Conservation (phyloP, 2,329 filamentous ascomycete genomes). For the Pestalotiopsis sp. region DNA sequence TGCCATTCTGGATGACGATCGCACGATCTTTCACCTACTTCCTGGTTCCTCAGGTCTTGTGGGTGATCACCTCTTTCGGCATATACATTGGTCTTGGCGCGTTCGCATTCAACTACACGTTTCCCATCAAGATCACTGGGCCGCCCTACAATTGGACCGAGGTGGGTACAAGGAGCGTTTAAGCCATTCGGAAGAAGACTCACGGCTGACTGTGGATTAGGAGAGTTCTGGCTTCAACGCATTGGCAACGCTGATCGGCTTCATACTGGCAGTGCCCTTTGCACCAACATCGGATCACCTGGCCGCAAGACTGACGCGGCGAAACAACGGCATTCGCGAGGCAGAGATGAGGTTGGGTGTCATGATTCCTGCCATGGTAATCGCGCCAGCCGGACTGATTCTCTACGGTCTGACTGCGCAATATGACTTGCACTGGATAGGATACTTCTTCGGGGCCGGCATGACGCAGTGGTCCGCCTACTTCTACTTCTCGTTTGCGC, state of each 20-base stretch:
- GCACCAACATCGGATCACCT: slow-evolving; percentile 36
- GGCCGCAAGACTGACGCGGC: slow-evolving; percentile 37
- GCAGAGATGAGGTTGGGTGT: slow-evolving; percentile 43
- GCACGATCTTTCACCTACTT: slow-evolving; percentile 45
- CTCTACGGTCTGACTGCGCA: slow-evolving; percentile 40
- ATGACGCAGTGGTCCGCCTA: slow-evolving; percentile 51
- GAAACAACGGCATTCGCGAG: slow-evolving; percentile 42
- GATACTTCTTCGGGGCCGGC: slow-evolving; percentile 51
- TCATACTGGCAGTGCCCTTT: slow-evolving; percentile 39
- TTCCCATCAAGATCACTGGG: slow-evolving; percentile 43
- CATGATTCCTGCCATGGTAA: slow-evolving; percentile 33
- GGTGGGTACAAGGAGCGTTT: slow-evolving; percentile 12
- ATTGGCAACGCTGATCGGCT: slow-evolving; percentile 37
- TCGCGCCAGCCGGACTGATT: slow-evolving; percentile 35
- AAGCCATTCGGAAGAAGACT: background rate
- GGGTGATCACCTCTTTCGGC: slow-evolving; percentile 47
- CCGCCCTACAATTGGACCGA: slow-evolving; percentile 44
- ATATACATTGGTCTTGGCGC: slow-evolving; percentile 47
- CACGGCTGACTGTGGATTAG: slow-evolving; percentile 13
- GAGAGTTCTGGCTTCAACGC: slow-evolving; percentile 27
- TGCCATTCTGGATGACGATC: slow-evolving; percentile 41
- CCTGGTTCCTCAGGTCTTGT: slow-evolving; percentile 44
- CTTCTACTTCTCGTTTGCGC: slow-evolving; percentile 59
- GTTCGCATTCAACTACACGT: slow-evolving; percentile 47
- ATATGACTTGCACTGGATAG: slow-evolving; percentile 42